A percentile compares a stretch with the other conserved stretches of the same genome.
Conservation (phyloP, 768 basidiomycete species). For the Podaxis sp. region DNA sequence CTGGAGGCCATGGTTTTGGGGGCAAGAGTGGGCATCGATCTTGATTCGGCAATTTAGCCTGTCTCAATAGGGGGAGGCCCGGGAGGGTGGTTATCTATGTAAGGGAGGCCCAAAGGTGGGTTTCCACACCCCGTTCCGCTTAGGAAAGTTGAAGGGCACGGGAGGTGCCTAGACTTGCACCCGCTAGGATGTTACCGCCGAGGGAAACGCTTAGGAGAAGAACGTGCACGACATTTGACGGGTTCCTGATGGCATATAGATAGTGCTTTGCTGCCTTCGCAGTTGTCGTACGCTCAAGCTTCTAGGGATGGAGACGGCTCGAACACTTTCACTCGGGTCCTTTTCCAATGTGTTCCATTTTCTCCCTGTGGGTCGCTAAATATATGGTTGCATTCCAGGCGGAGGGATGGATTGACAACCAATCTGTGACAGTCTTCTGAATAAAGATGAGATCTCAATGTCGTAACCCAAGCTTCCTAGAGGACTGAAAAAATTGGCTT, state of each 20-base stretch:
- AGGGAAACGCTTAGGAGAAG: not conserved
- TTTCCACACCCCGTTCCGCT: not conserved
- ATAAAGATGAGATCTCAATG: too few relatives aligned
- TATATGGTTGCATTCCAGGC: not conserved
- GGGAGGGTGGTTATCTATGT: not conserved
- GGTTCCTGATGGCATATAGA: not conserved
- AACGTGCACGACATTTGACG: not conserved
- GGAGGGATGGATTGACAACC: too few relatives aligned
- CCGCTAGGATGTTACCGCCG: not conserved
- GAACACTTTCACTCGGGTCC: not conserved
- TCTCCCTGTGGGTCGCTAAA: not conserved
- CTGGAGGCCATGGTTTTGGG: not conserved
- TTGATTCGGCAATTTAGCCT: not conserved
- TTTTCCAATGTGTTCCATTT: not conserved
- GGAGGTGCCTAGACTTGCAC: not conserved
- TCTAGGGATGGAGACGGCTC: not conserved
- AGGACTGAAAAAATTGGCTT: too few relatives aligned
- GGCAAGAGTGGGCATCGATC: not conserved
- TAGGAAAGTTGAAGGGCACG: not conserved
- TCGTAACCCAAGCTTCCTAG: too few relatives aligned
- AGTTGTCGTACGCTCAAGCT: not conserved
- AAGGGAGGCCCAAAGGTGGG: not conserved
- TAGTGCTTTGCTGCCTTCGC: not conserved
- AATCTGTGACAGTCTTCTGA: too few relatives aligned
- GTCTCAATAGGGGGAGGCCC: not conserved